Evolutionary conservation across 305 asterid genomes (phyloP), one percentile per base, ranked within the genome.

Genomic region (Fraxinus sp.): DNA sequence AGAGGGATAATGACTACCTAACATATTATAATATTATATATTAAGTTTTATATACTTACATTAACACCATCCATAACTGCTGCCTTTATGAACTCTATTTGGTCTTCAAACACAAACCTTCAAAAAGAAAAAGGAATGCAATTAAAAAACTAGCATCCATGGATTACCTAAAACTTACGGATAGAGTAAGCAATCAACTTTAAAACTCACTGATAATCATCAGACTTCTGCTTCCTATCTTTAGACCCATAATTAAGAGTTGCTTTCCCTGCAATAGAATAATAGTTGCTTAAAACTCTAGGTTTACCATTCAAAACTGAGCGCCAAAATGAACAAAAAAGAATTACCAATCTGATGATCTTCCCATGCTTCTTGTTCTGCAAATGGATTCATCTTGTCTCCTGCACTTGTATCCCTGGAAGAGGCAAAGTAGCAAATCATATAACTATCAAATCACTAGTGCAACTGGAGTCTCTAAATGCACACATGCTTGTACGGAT

Each of bases 321-420:
- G 75, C 30, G 75, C 74, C n/a, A 26, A 57, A 32, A 82, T 6
- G 55, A 71, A 46, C 66, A 46, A 41, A 28, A 36, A 64, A 79
- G 28, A 76, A 66, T 39, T 87, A 92, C 97, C 98, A 75, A 92
- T 92, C 92, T 95, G 98, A 87, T 95, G 98, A 13, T 95, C 98
- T 88, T 95, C 98, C 98, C 98, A 95, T 18, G 98, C 98, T 90
- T 95, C 98, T 90, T 95, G 98, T 89, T 95, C 98, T 14, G 92
- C 94, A 84, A 91, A 91, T 16, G 94, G 92, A 82, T 91, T 91
- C 98, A 95, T 95, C 90, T 95, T 95, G 83, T 93, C 98, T 52
- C 84, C 92, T 59, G 94, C 96, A 80, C 83, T 83, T 81, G 92
- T 87, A 89, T 95, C 98, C 93, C 98, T 93, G 86, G 20, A 70